Base-by-base conservation (phyloP, 2,329 filamentous ascomycete genomes). In the Beauveria bassiana region DNA sequence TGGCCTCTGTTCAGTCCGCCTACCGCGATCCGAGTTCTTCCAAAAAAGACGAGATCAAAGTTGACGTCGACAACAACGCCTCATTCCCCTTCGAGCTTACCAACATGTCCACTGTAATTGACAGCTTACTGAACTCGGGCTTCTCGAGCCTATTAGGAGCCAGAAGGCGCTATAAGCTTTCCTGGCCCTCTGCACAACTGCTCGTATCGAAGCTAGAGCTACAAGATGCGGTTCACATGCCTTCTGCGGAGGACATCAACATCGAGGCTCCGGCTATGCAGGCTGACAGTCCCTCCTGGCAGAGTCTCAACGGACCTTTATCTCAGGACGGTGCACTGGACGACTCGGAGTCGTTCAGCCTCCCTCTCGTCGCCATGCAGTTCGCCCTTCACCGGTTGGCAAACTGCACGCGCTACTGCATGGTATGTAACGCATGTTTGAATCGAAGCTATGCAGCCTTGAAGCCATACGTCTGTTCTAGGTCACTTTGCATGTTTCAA, bases 321-420 rank as follows among this genome's bases (percentile, higher is more conserved):
- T 62, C 66, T 5, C 64, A 64, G 12, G 75, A 79, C 49, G 67
- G 73, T 56, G 63, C 73, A 0, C 57, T 65, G 9, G 66, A 63
- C 16, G 68, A 74, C 31, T 72, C 64, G 14, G 68, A 68, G 1
- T 67, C 75, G 18, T 66, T 77, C 40, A 86, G 82, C 51, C 73
- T 86, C 42, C 81, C 82, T 1, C 72, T 87, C 31, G 66, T 83
- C 31, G 79, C 81, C 1, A 90, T 91, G 80, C 89, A 96, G 65
- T 95, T 93, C 66, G 80, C 86, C 0, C 77, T 96, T 28, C 86
- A 87, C 1, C 89, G 92, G 68, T 85, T 96, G 63, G 82, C 89
- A 8, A 86, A 85, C 62, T 96, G 91, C 71, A 91, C 90, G 0
- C 86, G 95, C 59, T 96, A 93, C 72, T 97, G 93, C 72, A 81